Evolutionary conservation across 345 rosid species (phyloP), one percentile per base, ranked within the genome.

Genomic region (Abelmoschus esculentus): DNA sequence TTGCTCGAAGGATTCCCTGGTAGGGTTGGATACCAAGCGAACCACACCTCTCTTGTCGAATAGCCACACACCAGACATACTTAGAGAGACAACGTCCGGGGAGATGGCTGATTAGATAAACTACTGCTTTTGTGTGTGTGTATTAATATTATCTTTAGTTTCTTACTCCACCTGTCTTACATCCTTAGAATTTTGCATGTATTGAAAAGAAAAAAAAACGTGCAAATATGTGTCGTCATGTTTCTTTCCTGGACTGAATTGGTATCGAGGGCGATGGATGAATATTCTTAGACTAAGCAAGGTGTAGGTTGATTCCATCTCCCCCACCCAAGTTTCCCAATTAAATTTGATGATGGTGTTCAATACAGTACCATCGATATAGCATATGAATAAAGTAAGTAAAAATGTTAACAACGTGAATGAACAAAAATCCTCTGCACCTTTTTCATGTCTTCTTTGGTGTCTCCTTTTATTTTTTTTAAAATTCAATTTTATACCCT

Each of bases 1-100:
- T 44, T 82, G 76, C 85, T 87, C 89, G 74, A 85, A 85, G 15
- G 89, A 85, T 28, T 87, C 92, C 63, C 81, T 68, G 3, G 92
- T 87, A 18, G 89, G 92, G 75, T 85, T 84, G 34, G 74, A 12
- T 64, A 82, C 56, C 46, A 87, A 65, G 8, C 85, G 84, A 12
- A 85, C 84, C 64, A 57, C 61, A 57, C 61, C 61, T 5, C 12
- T 57, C 34, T 57, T 57, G 61, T 28, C 61, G 29, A 57, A 87
- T 32, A 85, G 70, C 89, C 92, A 87, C 11, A 38, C 42, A 38
- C 42, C 42, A 38, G 42, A 38, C 42, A 38, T 38, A 38, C 9
- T 38, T 7, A 9, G 42, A 36, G 42, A 36, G 42, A 36, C 42
- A 36, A 36, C 8, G 42, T 36, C 42, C 0, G 36, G 36, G 7